Conservation (phyloP, 108 stramenopile genomes). For the Fragilaria crotonensis region DNA sequence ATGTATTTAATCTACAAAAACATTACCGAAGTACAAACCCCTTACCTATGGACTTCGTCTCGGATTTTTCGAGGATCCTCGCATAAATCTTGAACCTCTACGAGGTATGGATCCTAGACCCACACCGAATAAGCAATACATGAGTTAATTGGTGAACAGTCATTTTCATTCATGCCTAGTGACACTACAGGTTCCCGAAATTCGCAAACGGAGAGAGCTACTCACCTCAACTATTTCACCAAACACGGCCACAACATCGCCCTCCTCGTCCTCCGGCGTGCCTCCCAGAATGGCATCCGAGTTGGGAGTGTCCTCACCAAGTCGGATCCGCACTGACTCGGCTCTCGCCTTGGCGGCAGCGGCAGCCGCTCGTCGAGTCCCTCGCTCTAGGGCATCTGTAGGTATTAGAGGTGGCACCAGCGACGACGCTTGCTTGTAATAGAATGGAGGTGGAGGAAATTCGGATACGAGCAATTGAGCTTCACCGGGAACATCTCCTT, state of each 20-base stretch:
- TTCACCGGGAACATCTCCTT: conserved; percentile 35
- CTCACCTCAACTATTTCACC: conserved; percentile 74
- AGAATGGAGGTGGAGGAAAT: conserved; percentile 81
- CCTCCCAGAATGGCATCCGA: conserved; percentile 40
- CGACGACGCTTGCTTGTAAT: conserved; percentile 43
- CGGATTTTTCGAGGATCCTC: conserved; percentile 58
- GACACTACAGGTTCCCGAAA: no score
- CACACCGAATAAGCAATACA: background rate
- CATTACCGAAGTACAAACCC: no score
- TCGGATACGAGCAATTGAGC: conserved; percentile 61
- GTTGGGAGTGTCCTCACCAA: conserved; percentile 15
- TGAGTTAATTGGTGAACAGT: background rate
- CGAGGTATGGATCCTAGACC: conserved; percentile 48
- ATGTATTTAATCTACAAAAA: no score
- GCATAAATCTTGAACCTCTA: conserved; percentile 52
- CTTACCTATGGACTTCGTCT: conserved; percentile 66
- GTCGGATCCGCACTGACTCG: conserved; percentile 41
- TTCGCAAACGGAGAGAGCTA: background rate
- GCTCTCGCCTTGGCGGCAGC: conserved; percentile 34
- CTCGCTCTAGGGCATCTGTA: conserved; percentile 54
- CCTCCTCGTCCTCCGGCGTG: conserved; percentile 31
- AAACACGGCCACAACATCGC: conserved; percentile 75
- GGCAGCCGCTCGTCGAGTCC: conserved; percentile 51
- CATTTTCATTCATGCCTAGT: no score
- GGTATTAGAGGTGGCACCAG: conserved; percentile 65